These are phyloP conservation scores for Cadophora malorum DNA, from an alignment of 2,329 filamentous ascomycete species.

Conservation along the genomic window DNA sequence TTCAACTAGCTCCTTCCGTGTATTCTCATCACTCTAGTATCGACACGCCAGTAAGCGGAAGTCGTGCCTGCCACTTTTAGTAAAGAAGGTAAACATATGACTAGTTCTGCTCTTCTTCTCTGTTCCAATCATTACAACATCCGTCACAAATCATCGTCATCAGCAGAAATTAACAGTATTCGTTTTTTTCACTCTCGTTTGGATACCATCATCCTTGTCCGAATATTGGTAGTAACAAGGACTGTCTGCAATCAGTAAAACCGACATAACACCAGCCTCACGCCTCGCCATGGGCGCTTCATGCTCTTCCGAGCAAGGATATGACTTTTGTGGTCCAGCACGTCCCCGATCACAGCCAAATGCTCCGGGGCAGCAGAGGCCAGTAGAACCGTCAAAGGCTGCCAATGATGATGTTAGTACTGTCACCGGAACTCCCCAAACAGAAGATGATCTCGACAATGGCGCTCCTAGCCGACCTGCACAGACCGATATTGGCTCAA, in stretches of 20 bases:
- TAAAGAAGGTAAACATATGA: neutral
- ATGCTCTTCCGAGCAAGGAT: neutral
- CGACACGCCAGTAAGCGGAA: neutral
- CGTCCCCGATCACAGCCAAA: neutral
- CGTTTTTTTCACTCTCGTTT: neutral
- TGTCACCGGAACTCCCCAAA: neutral
- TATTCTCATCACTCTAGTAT: no score
- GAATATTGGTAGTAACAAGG: neutral
- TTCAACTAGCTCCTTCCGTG: no score
- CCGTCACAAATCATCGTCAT: neutral
- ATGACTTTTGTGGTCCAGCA: neutral
- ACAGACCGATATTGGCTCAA: neutral
- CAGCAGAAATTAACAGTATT: neutral
- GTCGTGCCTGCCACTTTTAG: constrained; percentile 3
- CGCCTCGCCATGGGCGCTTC: neutral
- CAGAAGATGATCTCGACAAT: neutral
- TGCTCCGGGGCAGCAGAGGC: neutral
- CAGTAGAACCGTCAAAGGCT: neutral
- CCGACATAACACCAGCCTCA: neutral
- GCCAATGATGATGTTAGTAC: neutral
- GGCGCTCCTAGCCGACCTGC: neutral
- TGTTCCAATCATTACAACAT: neutral
- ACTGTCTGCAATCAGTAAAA: neutral
- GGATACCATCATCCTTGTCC: neutral
- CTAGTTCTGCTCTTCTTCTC: neutral